Percentiles rank a stretch among this genome's conserved stretches.
phyloP scores from a whole-genome alignment of 768 basidiomycete genomes.

The Coprinopsis cinerea region DNA sequence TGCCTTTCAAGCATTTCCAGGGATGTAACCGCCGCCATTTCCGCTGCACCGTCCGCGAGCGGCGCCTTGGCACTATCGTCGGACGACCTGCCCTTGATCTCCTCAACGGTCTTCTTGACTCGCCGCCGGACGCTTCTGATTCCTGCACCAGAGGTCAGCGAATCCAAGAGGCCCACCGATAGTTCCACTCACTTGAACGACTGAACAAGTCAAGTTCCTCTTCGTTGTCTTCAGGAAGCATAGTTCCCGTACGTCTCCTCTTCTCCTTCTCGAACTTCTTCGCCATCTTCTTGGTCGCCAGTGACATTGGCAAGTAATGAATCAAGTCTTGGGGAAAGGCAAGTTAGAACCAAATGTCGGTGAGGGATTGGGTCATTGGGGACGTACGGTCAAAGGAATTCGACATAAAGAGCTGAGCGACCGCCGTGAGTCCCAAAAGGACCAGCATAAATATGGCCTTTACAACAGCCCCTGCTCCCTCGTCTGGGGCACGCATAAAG shows the following conservation, averaged over 20 bases:
- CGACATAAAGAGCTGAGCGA: slow-evolving; percentile 32
- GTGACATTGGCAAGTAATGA: slow-evolving; percentile 53
- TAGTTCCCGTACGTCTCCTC: slow-evolving; percentile 16
- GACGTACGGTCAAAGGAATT: slow-evolving; percentile 36
- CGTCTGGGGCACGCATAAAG: slow-evolving; percentile 47
- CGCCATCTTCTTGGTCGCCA: slow-evolving; percentile 53
- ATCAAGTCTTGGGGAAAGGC: too few species aligned
- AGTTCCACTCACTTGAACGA: slow-evolving; percentile 22
- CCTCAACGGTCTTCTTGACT: slow-evolving; percentile 22
- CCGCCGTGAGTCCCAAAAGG: slow-evolving; percentile 47
- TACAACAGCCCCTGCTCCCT: slow-evolving; percentile 29
- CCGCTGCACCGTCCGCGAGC: slow-evolving; percentile 8
- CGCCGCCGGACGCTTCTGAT: slow-evolving; percentile 31
- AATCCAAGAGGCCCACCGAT: neutral
- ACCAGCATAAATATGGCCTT: slow-evolving; percentile 55
- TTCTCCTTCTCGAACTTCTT: slow-evolving; percentile 33
- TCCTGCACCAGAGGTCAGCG: slow-evolving; percentile 17
- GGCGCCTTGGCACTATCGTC: slow-evolving; percentile 9
- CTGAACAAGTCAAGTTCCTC: slow-evolving; percentile 34
- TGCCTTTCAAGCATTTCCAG: slow-evolving; percentile 2
- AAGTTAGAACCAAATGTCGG: neutral
- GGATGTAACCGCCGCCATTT: slow-evolving; percentile 10
- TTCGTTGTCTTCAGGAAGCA: slow-evolving; percentile 11
- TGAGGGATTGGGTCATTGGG: neutral
- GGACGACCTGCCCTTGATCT: slow-evolving; percentile 23